phyloP scores from a whole-genome alignment of 257 asterid genomes.

The Nicotiana knightiana region DNA sequence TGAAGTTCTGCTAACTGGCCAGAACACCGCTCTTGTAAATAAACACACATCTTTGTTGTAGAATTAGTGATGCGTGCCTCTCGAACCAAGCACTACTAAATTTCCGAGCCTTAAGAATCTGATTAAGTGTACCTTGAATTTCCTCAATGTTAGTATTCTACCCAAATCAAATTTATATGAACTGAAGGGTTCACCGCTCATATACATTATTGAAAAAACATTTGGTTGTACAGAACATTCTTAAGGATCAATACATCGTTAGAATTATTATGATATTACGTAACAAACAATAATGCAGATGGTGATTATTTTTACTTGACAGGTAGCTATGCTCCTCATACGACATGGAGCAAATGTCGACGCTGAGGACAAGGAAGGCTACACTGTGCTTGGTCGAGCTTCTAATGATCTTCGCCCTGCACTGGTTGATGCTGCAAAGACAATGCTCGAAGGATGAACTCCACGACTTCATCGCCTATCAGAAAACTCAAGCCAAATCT shows the following conservation, averaged over 20 bases:
- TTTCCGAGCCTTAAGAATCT: background rate
- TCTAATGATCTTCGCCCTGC: conserved; percentile 53
- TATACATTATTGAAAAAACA: background rate
- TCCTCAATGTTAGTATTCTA: background rate
- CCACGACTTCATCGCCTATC: background rate
- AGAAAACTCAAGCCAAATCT: background rate
- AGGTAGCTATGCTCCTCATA: conserved; percentile 91
- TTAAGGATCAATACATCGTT: background rate
- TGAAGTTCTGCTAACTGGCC: background rate
- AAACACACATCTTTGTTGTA: background rate
- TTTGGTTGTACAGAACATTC: background rate
- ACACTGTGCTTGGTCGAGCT: conserved; percentile 88
- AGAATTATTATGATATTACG: background rate
- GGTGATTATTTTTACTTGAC: conserved; percentile 14
- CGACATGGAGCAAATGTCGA: conserved; percentile 96
- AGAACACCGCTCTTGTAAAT: background rate
- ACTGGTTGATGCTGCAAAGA: conserved; percentile 77
- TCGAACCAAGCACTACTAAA: background rate
- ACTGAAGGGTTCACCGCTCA: background rate
- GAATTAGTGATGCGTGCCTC: background rate
- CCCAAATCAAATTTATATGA: background rate
- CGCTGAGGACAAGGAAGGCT: conserved; percentile 80
- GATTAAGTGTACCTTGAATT: background rate
- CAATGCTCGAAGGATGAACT: conserved; percentile 76
- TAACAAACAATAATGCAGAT: background rate